Evolutionary conservation across 2,329 filamentous ascomycete species (phyloP).

Genomic region (Sporothrix humicola): DNA sequence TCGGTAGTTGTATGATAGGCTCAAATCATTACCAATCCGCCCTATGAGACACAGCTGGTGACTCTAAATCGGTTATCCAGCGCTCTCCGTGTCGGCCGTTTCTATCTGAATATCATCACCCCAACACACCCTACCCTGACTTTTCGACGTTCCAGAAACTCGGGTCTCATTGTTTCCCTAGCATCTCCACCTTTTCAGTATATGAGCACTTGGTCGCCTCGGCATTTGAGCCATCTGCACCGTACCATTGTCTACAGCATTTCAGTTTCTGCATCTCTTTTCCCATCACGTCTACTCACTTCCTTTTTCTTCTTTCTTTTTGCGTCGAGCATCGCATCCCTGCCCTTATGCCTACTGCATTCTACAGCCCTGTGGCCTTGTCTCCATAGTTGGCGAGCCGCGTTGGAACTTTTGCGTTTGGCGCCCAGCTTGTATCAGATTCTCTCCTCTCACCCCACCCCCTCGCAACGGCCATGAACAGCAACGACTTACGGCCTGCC

Average conservation of each 20-base stretch:
- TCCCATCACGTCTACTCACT: neutral
- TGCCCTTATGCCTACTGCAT: constrained; percentile 8
- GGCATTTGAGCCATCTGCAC: neutral
- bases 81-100: no score
- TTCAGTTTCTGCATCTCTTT: neutral
- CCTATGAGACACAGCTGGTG: neutral
- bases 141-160: neutral
- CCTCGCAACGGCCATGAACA: constrained; percentile 1
- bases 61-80: neutral
- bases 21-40: constrained; percentile 12
- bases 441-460: neutral
- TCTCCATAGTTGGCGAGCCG: constrained; percentile 20
- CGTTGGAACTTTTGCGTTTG: neutral
- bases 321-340: neutral
- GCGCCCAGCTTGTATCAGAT: neutral
- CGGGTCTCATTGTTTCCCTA: neutral
- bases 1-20: neutral
- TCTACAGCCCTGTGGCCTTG: constrained; percentile 9
- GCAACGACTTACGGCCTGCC: neutral
- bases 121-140: neutral
- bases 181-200: neutral
- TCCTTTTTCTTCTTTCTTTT: neutral
- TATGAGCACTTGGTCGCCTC: neutral
- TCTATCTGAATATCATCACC: constrained; percentile 5
- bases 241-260: neutral